These are phyloP conservation scores for Toxoplasma gondii DNA, from an alignment of 169 alveolate species.

Conservation along the genomic window DNA sequence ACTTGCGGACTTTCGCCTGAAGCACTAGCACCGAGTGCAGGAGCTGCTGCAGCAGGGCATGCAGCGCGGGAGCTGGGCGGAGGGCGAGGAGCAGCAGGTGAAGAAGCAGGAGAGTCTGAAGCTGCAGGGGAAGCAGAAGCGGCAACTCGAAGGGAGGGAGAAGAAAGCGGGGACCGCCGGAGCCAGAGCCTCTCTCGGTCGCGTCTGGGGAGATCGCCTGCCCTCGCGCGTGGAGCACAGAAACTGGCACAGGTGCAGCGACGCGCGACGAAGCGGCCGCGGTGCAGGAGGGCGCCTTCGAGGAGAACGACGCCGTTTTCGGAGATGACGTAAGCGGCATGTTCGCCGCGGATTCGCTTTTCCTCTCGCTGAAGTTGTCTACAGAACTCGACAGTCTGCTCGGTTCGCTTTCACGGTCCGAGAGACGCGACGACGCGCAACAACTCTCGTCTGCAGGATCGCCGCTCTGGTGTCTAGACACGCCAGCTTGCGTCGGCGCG, in stretches of 20 bases:
- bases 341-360: too few relatives aligned
- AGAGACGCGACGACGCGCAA: too few relatives aligned
- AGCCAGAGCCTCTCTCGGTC: background rate
- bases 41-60: conserved; percentile 4
- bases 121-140: conserved; percentile 54
- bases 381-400: too few relatives aligned
- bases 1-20: conserved; percentile 29
- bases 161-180: background rate
- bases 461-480: too few relatives aligned
- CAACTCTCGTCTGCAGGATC: too few relatives aligned
- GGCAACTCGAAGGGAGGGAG: conserved; percentile 52
- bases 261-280: background rate
- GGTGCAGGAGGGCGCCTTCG: too few relatives aligned
- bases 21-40: background rate
- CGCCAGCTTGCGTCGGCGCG: background rate
- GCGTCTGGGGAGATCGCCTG: background rate
- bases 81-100: conserved; percentile 50
- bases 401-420: too few relatives aligned
- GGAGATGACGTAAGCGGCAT: too few relatives aligned
- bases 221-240: too few relatives aligned
- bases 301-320: too few relatives aligned
- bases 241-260: background rate
- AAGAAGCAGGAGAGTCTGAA: conserved; percentile 37
- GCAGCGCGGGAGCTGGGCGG: conserved; percentile 28
- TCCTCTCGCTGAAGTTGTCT: too few relatives aligned